These are phyloP conservation scores for Polytrichum formosum DNA, from an alignment of 225 moss, liverwort and hornwort genomes.

Conservation along the genomic window DNA sequence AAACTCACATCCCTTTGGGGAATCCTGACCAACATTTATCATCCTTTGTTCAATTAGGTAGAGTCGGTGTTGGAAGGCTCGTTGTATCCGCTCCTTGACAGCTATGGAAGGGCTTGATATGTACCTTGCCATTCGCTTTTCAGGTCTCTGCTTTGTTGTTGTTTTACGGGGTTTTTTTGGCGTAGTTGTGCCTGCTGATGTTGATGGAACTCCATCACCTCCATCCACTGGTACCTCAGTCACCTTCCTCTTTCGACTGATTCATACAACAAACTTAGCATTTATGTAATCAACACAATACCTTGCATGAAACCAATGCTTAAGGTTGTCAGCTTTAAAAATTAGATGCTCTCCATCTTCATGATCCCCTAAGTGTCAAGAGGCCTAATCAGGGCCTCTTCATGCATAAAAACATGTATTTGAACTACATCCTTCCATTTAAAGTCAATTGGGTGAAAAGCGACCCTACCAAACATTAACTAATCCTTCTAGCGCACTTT, in stretches of 20 bases:
- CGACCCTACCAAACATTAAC: too few species aligned
- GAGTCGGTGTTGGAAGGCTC: slow-evolving; percentile 49
- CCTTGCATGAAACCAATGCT: background rate
- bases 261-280: background rate
- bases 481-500: too few species aligned
- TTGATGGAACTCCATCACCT: slow-evolving; percentile 16
- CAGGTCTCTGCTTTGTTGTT: slow-evolving; percentile 17
- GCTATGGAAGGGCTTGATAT: slow-evolving; percentile 33
- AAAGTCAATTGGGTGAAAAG: too few species aligned
- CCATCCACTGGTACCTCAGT: background rate
- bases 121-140: slow-evolving; percentile 45
- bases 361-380: too few species aligned
- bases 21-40: slow-evolving; percentile 21
- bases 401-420: too few species aligned
- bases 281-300: too few species aligned
- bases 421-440: too few species aligned
- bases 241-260: slow-evolving; percentile 37
- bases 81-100: slow-evolving; percentile 47
- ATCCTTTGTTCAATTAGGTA: slow-evolving; percentile 54
- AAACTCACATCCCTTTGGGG: slow-evolving; percentile 48
- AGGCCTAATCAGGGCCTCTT: too few species aligned
- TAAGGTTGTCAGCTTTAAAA: too few species aligned
- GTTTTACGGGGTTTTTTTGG: slow-evolving; percentile 38
- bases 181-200: slow-evolving; percentile 20
- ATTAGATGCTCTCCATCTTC: too few species aligned